Conservation (phyloP, 2,329 filamentous ascomycete genomes). For the Claviceps fusiformis region DNA sequence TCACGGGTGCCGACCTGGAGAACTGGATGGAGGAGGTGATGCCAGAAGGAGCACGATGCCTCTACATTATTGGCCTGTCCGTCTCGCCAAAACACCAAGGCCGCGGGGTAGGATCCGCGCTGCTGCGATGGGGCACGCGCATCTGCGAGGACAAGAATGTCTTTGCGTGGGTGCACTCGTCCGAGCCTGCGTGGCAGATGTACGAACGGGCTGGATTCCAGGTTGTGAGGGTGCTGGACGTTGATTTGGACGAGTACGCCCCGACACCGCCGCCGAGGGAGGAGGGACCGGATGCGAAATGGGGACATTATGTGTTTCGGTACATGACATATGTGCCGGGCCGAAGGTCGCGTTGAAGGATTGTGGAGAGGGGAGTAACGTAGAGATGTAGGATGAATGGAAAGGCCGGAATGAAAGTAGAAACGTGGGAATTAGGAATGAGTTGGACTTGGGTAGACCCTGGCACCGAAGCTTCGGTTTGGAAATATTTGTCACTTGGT, state of each 20-base stretch:
- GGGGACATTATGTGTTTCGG: constrained; percentile 20
- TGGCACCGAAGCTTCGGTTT: no score
- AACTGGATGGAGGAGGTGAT: constrained; percentile 18
- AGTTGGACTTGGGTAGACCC: no score
- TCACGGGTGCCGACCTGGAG: constrained; percentile 18
- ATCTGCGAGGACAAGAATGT: constrained; percentile 15
- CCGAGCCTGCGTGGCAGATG: constrained; percentile 16
- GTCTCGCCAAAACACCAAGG: constrained; percentile 19
- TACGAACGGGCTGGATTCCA: constrained; percentile 19
- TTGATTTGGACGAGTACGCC: constrained; percentile 20
- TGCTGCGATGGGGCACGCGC: constrained; percentile 19
- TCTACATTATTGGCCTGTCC: constrained; percentile 18
- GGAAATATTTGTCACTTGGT: no score
- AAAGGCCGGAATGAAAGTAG: no score
- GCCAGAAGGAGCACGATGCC: constrained; percentile 18
- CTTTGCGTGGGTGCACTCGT: constrained; percentile 23
- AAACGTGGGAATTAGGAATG: no score
- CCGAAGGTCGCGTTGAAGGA: not conserved
- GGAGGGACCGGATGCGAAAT: constrained; percentile 13
- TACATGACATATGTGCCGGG: constrained; percentile 15
- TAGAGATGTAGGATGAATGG: not conserved
- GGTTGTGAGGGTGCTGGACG: constrained; percentile 14
- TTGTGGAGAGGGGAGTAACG: not conserved
- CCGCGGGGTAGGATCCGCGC: constrained; percentile 18
- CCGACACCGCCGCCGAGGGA: constrained; percentile 10